phyloP scores from a whole-genome alignment of 1,284 basidiomycete genomes.

The Ganoderma lucidum region DNA sequence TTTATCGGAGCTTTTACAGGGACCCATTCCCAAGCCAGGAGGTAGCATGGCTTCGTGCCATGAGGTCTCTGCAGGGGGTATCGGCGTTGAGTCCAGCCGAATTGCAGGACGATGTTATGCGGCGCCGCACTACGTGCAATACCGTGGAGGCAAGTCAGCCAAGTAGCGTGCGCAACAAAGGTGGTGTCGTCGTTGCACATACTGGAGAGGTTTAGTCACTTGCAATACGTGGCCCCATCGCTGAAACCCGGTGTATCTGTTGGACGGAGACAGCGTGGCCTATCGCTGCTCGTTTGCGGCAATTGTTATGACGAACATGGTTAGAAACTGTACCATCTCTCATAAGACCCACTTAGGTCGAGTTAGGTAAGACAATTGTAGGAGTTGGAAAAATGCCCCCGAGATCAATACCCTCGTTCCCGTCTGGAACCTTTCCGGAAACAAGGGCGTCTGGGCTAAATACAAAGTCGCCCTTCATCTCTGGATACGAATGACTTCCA shows the following conservation, averaged over 20 bases:
- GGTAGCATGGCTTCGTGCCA: slow-evolving; percentile 18
- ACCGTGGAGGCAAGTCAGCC: slow-evolving; percentile 19
- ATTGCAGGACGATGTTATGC: slow-evolving; percentile 18
- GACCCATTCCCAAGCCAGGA: slow-evolving; percentile 7
- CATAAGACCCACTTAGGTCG: slow-evolving; percentile 14
- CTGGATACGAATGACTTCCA: slow-evolving; percentile 22
- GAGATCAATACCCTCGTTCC: slow-evolving; percentile 30
- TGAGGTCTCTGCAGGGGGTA: slow-evolving; percentile 16
- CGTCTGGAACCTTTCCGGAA: slow-evolving; percentile 19
- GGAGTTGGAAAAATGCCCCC: slow-evolving; percentile 19
- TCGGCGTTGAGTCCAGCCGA: slow-evolving; percentile 12
- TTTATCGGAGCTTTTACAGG: slow-evolving; percentile 7
- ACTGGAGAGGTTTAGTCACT: slow-evolving; percentile 19
- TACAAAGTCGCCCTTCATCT: slow-evolving; percentile 26
- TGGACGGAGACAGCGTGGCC: slow-evolving; percentile 16
- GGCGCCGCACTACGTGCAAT: slow-evolving; percentile 26
- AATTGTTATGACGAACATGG: slow-evolving; percentile 24
- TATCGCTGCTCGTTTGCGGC: slow-evolving; percentile 15
- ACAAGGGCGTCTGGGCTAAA: slow-evolving; percentile 16
- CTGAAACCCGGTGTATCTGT: slow-evolving; percentile 2
- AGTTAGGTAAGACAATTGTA: slow-evolving; percentile 23
- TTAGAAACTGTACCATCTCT: slow-evolving; percentile 11
- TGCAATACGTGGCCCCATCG: neutral
- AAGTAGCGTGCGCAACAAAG: slow-evolving; percentile 9
- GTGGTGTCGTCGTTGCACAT: slow-evolving; percentile 17